Evolutionary conservation across 306 rosid genomes (phyloP).

Genomic region (Luffa aegyptiaca): DNA sequence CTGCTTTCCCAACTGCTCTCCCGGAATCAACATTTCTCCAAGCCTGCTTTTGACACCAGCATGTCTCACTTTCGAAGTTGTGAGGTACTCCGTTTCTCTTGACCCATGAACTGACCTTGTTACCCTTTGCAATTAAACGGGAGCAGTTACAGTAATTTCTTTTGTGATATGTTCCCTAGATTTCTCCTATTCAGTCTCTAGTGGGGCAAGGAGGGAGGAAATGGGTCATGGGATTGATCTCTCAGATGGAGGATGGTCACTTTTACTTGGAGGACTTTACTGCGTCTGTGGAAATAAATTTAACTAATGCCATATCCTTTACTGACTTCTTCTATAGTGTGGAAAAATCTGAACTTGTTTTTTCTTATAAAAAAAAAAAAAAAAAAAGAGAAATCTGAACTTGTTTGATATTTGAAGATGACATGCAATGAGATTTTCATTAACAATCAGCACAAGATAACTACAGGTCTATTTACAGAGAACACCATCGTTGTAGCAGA

Average conservation of each 20-base stretch:
- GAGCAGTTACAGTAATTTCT: neutral
- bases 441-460: constrained; percentile 81
- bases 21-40: constrained; percentile 73
- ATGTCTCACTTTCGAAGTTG: constrained; percentile 62
- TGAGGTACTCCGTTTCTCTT: constrained; percentile 41
- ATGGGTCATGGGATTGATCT: constrained; percentile 89
- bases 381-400: neutral
- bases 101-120: neutral
- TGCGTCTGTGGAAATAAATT: constrained; percentile 64
- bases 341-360: neutral
- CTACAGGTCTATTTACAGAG: constrained; percentile 88
- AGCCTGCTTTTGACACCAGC: constrained; percentile 65
- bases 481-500: constrained; percentile 91
- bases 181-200: constrained; percentile 91
- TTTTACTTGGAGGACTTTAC: constrained; percentile 81
- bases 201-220: constrained; percentile 72
- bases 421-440: constrained; percentile 32
- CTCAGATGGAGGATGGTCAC: constrained; percentile 83
- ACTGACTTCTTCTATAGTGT: constrained; percentile 1
- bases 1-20: constrained; percentile 72
- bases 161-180: constrained; percentile 35
- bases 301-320: constrained; percentile 82
- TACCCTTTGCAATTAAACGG: neutral
- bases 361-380: no score
- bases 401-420: constrained; percentile 6